These are phyloP conservation scores for Fusarium sp. DNA, from an alignment of 2,329 filamentous ascomycete species.

Conservation along the genomic window DNA sequence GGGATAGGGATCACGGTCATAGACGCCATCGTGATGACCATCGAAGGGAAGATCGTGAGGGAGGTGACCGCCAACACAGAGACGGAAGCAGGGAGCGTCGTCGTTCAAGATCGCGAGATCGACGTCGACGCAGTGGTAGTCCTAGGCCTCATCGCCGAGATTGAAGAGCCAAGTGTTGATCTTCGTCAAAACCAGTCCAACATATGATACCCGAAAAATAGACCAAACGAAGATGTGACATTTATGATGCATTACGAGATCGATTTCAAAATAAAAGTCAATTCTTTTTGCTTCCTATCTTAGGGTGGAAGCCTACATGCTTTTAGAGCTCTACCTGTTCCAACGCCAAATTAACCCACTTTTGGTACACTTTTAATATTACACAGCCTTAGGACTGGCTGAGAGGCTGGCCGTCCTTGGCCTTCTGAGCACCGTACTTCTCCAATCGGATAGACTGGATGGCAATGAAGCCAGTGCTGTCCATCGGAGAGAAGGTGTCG, in stretches of 20 bases:
- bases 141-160: conserved; percentile 30
- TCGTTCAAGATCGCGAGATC: conserved; percentile 40
- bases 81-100: conserved; percentile 42
- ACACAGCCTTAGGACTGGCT: conserved; percentile 24
- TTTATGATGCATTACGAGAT: background rate
- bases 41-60: conserved; percentile 21
- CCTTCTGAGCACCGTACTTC: conserved; percentile 57
- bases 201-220: conserved; percentile 29
- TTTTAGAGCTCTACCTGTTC: conserved; percentile 18
- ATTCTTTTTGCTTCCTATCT: background rate
- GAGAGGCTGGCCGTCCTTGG: conserved; percentile 51
- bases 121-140: conserved; percentile 34
- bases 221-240: background rate
- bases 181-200: background rate
- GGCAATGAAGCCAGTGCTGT: conserved; percentile 73
- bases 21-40: conserved; percentile 27
- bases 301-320: background rate
- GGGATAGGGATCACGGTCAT: conserved; percentile 26
- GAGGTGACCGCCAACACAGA: conserved; percentile 31
- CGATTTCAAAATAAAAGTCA: conserved; percentile 12
- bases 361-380: conserved; percentile 19
- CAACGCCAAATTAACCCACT: conserved; percentile 32
- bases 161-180: background rate
- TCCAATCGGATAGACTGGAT: conserved; percentile 55
- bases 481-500: conserved; percentile 75